Evolutionary conservation across 768 basidiomycete species (phyloP).

Genomic region (Russula sp.): DNA sequence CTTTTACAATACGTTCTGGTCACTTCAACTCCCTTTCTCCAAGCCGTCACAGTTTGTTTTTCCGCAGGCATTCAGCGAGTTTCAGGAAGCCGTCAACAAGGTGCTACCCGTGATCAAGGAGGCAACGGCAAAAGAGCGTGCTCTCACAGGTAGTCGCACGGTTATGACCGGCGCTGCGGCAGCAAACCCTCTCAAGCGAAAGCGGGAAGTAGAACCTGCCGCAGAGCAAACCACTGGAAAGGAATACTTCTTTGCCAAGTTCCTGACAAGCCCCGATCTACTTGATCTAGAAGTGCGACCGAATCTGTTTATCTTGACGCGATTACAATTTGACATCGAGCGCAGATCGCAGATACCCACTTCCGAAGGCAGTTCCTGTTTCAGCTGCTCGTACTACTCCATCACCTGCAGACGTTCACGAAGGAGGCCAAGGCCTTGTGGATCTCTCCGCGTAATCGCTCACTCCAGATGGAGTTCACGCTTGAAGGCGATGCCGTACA

Average conservation of each 20-base stretch:
- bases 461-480: constrained; percentile 79
- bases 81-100: constrained; percentile 64
- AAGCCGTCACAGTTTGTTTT: constrained; percentile 65
- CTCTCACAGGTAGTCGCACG: constrained; percentile 73
- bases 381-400: constrained; percentile 73
- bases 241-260: constrained; percentile 93
- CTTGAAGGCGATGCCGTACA: constrained; percentile 59
- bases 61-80: constrained; percentile 50
- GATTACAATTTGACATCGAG: neutral
- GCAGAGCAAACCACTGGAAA: constrained; percentile 45
- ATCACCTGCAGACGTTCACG: constrained; percentile 71
- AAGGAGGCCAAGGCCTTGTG: constrained; percentile 57
- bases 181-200: constrained; percentile 50
- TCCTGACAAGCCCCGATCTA: constrained; percentile 81
- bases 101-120: constrained; percentile 77
- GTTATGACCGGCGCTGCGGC: constrained; percentile 28
- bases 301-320: neutral
- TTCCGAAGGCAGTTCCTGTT: constrained; percentile 93
- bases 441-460: constrained; percentile 62
- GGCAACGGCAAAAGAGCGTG: constrained; percentile 82
- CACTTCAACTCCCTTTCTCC: constrained; percentile 78
- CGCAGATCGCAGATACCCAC: constrained; percentile 79
- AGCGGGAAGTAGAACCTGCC: constrained; percentile 49
- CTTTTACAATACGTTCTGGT: constrained; percentile 88
- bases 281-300: constrained; percentile 74